A percentile compares a stretch with the other conserved stretches of the same genome.
phyloP scores from a whole-genome alignment of 495 filamentous ascomycete species.

The Parachaetomium inaequale region DNA sequence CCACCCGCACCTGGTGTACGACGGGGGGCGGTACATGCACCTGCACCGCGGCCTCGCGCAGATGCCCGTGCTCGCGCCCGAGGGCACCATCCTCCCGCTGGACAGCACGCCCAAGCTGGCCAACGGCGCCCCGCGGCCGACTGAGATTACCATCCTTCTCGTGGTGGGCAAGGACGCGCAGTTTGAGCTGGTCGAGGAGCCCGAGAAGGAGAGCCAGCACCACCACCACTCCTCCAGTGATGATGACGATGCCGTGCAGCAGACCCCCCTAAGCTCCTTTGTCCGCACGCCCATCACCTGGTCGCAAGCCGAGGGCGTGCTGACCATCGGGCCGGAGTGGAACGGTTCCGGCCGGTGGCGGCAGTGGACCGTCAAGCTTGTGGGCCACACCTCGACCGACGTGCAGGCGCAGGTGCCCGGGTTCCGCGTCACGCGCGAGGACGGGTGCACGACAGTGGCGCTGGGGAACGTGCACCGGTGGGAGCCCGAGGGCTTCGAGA shows the following conservation, averaged over 20 bases:
- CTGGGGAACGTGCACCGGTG: conserved; percentile 21
- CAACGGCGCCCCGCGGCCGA: conserved; percentile 45
- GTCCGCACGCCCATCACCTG: conserved; percentile 29
- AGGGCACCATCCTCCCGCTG: conserved; percentile 54
- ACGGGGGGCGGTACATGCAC: conserved; percentile 46
- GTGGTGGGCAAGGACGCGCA: conserved; percentile 51
- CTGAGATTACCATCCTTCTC: conserved; percentile 44
- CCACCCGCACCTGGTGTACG: conserved; percentile 47
- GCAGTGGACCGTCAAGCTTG: conserved; percentile 23
- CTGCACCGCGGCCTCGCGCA: conserved; percentile 42
- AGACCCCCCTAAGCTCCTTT: conserved; percentile 22
- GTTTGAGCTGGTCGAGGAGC: conserved; percentile 40
- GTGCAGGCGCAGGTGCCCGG: conserved; percentile 5
- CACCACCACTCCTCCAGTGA: neutral
- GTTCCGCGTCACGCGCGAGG: conserved; percentile 13
- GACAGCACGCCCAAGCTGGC: conserved; percentile 34
- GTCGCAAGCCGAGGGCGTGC: conserved; percentile 24
- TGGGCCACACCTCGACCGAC: conserved; percentile 19
- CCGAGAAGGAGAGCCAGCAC: conserved; percentile 22
- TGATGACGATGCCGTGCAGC: neutral
- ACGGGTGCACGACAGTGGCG: conserved; percentile 7
- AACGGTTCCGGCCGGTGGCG: conserved; percentile 19
- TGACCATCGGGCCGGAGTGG: conserved; percentile 28
- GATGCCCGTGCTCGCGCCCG: conserved; percentile 50
- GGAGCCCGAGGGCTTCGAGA: conserved; percentile 23